phyloP scores from a whole-genome alignment of 2,329 filamentous ascomycete species.

The Bimuria novae-zelandiae region DNA sequence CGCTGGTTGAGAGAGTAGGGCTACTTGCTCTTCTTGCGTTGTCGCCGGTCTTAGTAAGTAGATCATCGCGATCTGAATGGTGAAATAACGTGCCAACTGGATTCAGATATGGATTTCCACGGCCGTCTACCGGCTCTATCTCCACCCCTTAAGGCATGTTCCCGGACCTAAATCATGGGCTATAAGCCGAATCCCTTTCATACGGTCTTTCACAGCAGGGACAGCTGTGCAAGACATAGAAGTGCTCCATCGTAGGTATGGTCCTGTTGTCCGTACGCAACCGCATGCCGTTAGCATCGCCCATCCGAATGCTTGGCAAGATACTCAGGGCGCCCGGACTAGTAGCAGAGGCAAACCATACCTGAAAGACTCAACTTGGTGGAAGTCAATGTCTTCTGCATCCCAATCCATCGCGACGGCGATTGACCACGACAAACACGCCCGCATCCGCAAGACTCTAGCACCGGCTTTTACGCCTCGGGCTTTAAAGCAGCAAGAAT shows the following conservation, averaged over 20 bases:
- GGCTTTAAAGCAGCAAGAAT: slow-evolving; percentile 3
- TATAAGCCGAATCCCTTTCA: slow-evolving; percentile 1
- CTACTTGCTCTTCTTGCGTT: too few relatives aligned
- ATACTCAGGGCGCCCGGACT: slow-evolving; percentile 4
- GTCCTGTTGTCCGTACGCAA: slow-evolving; percentile 5
- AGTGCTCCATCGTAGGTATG: slow-evolving; percentile 8
- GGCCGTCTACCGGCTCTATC: slow-evolving; percentile 17
- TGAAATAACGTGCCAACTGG: too few relatives aligned
- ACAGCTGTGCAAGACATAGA: slow-evolving; percentile 1
- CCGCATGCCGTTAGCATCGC: slow-evolving; percentile 14
- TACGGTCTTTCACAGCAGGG: background rate
- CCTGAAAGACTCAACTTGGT: background rate
- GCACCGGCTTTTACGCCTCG: slow-evolving; percentile 7
- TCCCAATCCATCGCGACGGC: slow-evolving; percentile 6
- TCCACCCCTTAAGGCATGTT: slow-evolving; percentile 11
- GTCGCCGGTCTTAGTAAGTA: too few relatives aligned
- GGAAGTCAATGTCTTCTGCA: background rate
- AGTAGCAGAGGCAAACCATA: background rate
- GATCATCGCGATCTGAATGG: too few relatives aligned
- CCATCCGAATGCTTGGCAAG: slow-evolving; percentile 3
- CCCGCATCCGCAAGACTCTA: slow-evolving; percentile 1
- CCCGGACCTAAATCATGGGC: slow-evolving; percentile 11
- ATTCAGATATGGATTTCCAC: too few relatives aligned
- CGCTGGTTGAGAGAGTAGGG: too few relatives aligned
- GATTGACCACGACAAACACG: slow-evolving; percentile 1